Conservation (phyloP, 164 flowering plant species). For the Pachysandra terminalis region DNA sequence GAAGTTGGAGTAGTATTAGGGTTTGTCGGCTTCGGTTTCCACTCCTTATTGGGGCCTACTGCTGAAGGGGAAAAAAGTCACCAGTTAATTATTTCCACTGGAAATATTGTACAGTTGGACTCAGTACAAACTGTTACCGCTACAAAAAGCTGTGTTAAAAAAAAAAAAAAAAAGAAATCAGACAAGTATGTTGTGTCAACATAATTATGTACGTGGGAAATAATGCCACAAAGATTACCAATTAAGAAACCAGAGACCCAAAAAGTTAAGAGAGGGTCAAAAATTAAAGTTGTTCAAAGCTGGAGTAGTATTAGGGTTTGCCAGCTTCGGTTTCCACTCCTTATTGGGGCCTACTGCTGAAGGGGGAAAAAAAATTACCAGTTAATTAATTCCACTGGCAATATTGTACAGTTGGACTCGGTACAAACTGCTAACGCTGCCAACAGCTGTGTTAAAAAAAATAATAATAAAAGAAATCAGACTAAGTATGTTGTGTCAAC, state of each 20-base stretch:
- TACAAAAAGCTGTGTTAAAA: background rate
- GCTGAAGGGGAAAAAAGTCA: constrained; percentile 13
- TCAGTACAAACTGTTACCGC: background rate
- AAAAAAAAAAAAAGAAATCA: background rate
- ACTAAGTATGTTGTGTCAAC: background rate
- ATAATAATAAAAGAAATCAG: background rate
- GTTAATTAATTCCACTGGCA: background rate
- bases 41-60: constrained; percentile 69
- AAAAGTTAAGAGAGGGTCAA: background rate
- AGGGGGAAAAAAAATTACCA: constrained; percentile 6
- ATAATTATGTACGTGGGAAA: background rate
- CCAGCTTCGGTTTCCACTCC: constrained; percentile 90
- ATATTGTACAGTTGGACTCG: background rate
- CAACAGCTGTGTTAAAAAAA: background rate
- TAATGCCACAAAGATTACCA: background rate
- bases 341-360: constrained; percentile 50
- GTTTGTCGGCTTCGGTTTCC: constrained; percentile 74
- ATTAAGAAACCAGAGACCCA: background rate
- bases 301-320: constrained; percentile 32
- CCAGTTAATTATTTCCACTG: background rate
- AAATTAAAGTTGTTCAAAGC: too few species aligned
- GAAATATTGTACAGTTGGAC: background rate
- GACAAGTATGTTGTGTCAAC: background rate
- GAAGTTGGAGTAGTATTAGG: constrained; percentile 35
- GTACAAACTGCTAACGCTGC: background rate